A percentile compares a stretch with the other conserved stretches of the same genome.
Evolutionary conservation across 805 yeast genomes (phyloP).

Genomic region (Candida qinlingensis): DNA sequence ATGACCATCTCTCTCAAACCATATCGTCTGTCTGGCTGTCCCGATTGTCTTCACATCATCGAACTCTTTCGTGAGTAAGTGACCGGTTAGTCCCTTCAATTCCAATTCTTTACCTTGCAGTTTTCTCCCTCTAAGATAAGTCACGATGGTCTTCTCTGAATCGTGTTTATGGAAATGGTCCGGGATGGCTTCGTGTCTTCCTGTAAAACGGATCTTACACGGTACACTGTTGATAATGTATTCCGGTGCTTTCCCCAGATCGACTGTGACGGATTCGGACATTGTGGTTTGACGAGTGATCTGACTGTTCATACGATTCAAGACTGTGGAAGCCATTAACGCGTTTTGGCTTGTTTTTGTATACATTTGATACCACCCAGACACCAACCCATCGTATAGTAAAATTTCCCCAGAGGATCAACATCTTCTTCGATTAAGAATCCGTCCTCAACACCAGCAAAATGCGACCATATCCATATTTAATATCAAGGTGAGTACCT

Average conservation of each 20-base stretch:
- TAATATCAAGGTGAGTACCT: conserved; percentile 23
- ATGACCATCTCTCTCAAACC: conserved; percentile 37
- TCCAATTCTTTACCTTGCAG: conserved; percentile 24
- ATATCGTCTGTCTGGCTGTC: conserved; percentile 12
- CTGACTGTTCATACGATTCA: background rate
- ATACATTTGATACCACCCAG: too few species aligned
- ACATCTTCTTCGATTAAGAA: background rate
- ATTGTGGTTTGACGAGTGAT: background rate
- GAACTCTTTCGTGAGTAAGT: conserved; percentile 18
- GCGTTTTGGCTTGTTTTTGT: background rate
- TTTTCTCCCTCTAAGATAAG: conserved; percentile 33
- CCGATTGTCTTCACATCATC: conserved; percentile 18
- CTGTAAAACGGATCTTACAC: conserved; percentile 22
- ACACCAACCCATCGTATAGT: background rate
- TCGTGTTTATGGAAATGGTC: conserved; percentile 14
- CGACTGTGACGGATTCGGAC: conserved; percentile 1
- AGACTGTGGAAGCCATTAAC: background rate
- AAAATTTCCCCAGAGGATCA: background rate
- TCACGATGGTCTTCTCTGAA: conserved; percentile 11
- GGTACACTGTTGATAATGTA: conserved; percentile 22
- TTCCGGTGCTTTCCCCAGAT: background rate
- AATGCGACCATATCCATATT: conserved; percentile 14
- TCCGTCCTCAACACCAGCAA: background rate
- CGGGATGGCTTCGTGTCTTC: conserved; percentile 12
- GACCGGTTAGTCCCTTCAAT: conserved; percentile 9